Evolutionary conservation across 2,329 filamentous ascomycete genomes (phyloP), one percentile per base, ranked within the genome.

Genomic region (Pseudocercospora macadamiae): DNA sequence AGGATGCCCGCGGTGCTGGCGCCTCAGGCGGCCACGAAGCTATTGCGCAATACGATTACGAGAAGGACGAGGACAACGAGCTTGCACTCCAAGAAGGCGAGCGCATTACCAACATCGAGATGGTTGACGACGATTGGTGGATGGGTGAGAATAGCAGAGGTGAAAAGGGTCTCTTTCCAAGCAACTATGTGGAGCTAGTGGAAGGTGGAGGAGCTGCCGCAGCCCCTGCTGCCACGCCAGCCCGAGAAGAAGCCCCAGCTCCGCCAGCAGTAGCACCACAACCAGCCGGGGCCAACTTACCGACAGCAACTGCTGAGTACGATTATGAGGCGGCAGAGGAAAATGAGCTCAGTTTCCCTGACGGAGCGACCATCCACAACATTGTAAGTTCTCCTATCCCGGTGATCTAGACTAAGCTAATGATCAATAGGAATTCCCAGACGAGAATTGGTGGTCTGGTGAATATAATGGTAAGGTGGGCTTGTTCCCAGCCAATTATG

Each of bases 111-210:
- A 89, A 96, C 72, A 96, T 99, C 69, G 91, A 97, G 63, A 96
- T 96, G 90, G 91, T 99, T 2, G 95, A 97, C 68, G 89, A 96
- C 52, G 93, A 99, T 73, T 99, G 95, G 95, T 99, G 95, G 95
- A 89, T 96, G 84, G 95, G 96, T 42, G 90, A 89, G 66, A 99
- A 97, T 78, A 79, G 83, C 19, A 82, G 81, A 62, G 95, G 95
- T 68, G 91, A 97, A 75, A 88, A 82, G 59, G 95, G 95, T 48
- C 82, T 99, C 32, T 97, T 99, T 82, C 95, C 95, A 4, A 95
- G 91, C 79, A 97, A 97, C 80, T 99, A 99, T 66, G 93, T 99
- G 54, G 92, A 96, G 74, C 75, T 96, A 19, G 81, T 95, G 32
- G 88, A 89, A 34, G 75, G 73, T 32, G 71, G 66, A 37, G 73